Conservation (phyloP, 1,284 basidiomycete genomes). For the Boletellus sp. region DNA sequence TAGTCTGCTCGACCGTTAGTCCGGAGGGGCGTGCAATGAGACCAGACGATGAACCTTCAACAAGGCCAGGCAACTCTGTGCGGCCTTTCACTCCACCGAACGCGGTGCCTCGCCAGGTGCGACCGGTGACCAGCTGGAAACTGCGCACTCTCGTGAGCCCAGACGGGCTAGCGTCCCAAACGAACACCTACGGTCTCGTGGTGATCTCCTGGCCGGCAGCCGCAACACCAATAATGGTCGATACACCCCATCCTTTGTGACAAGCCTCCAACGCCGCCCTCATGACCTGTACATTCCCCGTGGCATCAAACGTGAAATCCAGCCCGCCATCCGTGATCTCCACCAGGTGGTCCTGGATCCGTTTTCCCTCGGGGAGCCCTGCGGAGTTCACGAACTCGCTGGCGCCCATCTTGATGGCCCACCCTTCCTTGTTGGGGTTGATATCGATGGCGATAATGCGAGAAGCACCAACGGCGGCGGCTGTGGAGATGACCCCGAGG, state of each 20-base stretch:
- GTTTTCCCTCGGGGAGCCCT: conserved; percentile 71
- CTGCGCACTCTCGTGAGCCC: conserved; percentile 38
- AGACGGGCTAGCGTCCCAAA: background rate
- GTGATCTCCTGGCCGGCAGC: conserved; percentile 97
- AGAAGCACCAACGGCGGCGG: conserved; percentile 73
- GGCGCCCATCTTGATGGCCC: conserved; percentile 95
- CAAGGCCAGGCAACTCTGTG: conserved; percentile 88
- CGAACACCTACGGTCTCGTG: conserved; percentile 80
- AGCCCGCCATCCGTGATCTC: conserved; percentile 96
- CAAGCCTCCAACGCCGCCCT: conserved; percentile 92
- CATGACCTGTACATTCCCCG: conserved; percentile 96
- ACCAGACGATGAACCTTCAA: conserved; percentile 56
- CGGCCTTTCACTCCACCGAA: conserved; percentile 99
- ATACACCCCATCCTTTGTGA: conserved; percentile 99
- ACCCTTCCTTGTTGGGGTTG: conserved; percentile 81
- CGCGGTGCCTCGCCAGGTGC: conserved; percentile 92
- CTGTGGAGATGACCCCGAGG: conserved; percentile 86
- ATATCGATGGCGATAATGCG: conserved; percentile 93
- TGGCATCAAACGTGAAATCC: conserved; percentile 97
- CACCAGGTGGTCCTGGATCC: conserved; percentile 86
- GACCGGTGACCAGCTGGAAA: conserved; percentile 85
- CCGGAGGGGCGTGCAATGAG: background rate
- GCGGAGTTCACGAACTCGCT: conserved; percentile 92
- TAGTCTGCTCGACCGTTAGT: conserved; percentile 49
- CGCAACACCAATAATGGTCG: conserved; percentile 91